Evolutionary conservation across 148 eudicot species (phyloP).

Genomic region (Chenopodium formosanum): DNA sequence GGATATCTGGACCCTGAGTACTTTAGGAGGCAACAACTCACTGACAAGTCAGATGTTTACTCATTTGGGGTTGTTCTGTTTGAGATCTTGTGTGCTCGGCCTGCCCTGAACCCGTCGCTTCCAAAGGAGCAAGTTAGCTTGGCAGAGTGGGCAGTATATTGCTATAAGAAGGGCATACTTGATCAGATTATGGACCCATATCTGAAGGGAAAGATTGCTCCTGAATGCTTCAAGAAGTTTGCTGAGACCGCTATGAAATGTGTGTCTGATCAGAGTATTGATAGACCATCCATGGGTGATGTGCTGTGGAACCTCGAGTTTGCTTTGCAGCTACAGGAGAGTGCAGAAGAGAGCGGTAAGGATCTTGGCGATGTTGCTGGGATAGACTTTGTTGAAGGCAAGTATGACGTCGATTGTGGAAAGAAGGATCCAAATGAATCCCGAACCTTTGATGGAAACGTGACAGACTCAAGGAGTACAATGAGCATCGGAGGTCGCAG

Average conservation of each 20-base stretch:
- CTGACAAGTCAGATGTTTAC: slow-evolving; percentile 92
- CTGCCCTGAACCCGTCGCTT: slow-evolving; percentile 83
- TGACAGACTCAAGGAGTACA: slow-evolving; percentile 75
- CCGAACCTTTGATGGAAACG: slow-evolving; percentile 49
- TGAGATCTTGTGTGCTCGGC: slow-evolving; percentile 90
- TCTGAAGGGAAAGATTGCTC: slow-evolving; percentile 83
- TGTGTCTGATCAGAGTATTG: slow-evolving; percentile 84
- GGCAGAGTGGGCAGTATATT: slow-evolving; percentile 90
- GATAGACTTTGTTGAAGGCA: slow-evolving; percentile 48
- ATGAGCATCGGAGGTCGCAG: slow-evolving; percentile 91
- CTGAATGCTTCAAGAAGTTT: slow-evolving; percentile 84
- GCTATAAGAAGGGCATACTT: slow-evolving; percentile 78
- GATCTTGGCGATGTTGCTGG: slow-evolving; percentile 41
- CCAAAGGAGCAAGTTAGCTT: slow-evolving; percentile 94
- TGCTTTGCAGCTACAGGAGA: slow-evolving; percentile 90
- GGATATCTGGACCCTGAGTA: slow-evolving; percentile 97
- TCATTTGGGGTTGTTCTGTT: slow-evolving; percentile 92
- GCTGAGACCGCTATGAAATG: slow-evolving; percentile 95
- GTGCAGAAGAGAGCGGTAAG: slow-evolving; percentile 68
- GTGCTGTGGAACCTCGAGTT: slow-evolving; percentile 96
- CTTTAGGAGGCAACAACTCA: slow-evolving; percentile 88
- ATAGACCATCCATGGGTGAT: slow-evolving; percentile 97
- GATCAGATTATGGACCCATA: slow-evolving; percentile 79
- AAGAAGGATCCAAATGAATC: slow-evolving; percentile 59
- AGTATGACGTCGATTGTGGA: slow-evolving; percentile 41